Base-by-base conservation (phyloP, 257 asterid genomes). In the Prunella vulgaris region DNA sequence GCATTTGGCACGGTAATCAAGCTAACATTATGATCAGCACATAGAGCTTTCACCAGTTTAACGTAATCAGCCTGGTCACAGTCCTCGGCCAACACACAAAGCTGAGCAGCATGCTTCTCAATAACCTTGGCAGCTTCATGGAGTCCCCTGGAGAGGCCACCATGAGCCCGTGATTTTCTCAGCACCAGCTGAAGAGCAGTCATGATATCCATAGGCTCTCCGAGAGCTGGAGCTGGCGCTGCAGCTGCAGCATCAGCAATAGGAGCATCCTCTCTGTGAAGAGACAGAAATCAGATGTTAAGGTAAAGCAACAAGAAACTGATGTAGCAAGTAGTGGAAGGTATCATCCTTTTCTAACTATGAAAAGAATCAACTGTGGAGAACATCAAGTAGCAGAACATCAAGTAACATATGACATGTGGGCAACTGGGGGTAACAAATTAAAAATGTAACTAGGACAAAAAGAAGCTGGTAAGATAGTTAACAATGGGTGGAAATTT, bases 1-100 rank as follows among this genome's bases (percentile, higher is more conserved):
- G 95, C 90, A 82, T 68, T 82, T 5, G 92, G 89, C 30, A 87
- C 90, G 0, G 92, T 76, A 2, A 87, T 83, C 82, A 85, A 79
- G 74, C 79, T 84, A 46, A 89, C 89, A 32, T 87, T 87, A 71
- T 89, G 90, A 61, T 89, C 92, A 71, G 88, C 89, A 63, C 95
- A 84, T 2, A 89, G 86, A 0, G 86, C 90, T 72, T 89, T 89
- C 70, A 89, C 95, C 77, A 89, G 72, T 20, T 89, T 87, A 49
- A 85, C 84, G 60, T 89, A 89, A 57, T 87, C 92, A 1, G 81
- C 77, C 62, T 87, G 96, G 74, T 89, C 79, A 44, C 90, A 82
- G 71, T 85, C 92, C 87, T 85, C 90, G 0, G 92, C 88, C 79
- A 89, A 65, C 28, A 87, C 94, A 68, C 90, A 89, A 30, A 89